Conservation (phyloP, 2,329 filamentous ascomycete species). For the Alternaria angustiovoidea region DNA sequence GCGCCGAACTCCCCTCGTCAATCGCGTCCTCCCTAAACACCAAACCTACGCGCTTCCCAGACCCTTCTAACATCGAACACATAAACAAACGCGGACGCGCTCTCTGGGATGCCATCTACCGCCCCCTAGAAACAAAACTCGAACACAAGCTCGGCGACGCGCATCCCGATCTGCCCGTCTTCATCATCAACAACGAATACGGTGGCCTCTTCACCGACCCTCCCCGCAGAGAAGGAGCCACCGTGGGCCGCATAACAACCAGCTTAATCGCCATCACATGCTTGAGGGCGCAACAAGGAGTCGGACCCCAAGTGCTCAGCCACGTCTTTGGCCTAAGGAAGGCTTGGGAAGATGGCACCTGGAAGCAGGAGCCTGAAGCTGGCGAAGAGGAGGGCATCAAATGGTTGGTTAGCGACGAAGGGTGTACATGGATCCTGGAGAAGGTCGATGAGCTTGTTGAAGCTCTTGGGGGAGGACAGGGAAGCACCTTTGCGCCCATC, state of each 20-base stretch:
- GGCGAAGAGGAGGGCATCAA: constrained; percentile 62
- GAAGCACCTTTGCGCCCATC: constrained; percentile 42
- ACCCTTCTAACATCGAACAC: constrained; percentile 60
- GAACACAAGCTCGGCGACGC: constrained; percentile 73
- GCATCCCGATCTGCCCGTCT: constrained; percentile 82
- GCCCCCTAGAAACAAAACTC: constrained; percentile 76
- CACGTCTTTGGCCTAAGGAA: constrained; percentile 84
- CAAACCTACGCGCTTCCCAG: constrained; percentile 61
- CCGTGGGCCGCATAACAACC: constrained; percentile 74
- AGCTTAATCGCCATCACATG: constrained; percentile 78
- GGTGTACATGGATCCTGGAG: constrained; percentile 69
- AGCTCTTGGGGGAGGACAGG: constrained; percentile 39
- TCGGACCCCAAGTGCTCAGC: constrained; percentile 81
- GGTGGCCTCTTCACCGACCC: constrained; percentile 77
- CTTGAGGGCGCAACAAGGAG: constrained; percentile 79
- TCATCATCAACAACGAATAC: constrained; percentile 80
- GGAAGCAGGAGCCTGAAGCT: constrained; percentile 56
- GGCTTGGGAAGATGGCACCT: constrained; percentile 72
- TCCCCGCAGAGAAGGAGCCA: constrained; percentile 55
- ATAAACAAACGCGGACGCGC: constrained; percentile 66
- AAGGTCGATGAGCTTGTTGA: constrained; percentile 68
- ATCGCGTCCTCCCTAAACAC: constrained; percentile 65
- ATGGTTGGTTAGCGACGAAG: constrained; percentile 72
- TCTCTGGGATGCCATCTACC: constrained; percentile 81
- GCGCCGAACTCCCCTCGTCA: constrained; percentile 65